Evolutionary conservation across 2,329 filamentous ascomycete species (phyloP).

Genomic region (Talaromyces rugulosus): DNA sequence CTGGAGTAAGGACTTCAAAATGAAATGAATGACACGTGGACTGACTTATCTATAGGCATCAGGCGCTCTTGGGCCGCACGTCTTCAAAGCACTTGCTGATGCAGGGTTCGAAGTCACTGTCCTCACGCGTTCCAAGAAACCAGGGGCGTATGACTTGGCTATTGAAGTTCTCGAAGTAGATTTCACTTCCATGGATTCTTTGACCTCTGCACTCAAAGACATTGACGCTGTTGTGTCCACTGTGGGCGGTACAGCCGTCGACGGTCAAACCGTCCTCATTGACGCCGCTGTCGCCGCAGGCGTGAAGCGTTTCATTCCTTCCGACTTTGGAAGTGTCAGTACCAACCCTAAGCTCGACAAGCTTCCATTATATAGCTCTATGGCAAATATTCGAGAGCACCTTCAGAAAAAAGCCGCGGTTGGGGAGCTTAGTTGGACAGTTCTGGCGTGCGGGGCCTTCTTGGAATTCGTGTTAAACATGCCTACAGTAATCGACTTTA

Average conservation of each 20-base stretch:
- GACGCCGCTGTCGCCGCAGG: slow-evolving; percentile 4
- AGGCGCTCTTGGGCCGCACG: neutral
- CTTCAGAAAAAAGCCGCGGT: neutral
- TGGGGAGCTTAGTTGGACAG: neutral
- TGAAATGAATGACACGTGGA: neutral
- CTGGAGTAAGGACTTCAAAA: neutral
- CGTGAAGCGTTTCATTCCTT: slow-evolving; percentile 10
- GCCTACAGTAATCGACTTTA: neutral
- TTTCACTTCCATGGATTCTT: neutral
- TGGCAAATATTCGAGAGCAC: neutral
- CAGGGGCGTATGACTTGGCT: neutral
- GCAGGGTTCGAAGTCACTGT: neutral
- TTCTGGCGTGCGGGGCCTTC: neutral
- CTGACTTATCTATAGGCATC: neutral
- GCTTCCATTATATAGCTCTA: neutral
- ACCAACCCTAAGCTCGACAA: neutral
- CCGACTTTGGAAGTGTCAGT: neutral
- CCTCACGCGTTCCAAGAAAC: neutral
- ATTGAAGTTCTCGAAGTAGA: neutral
- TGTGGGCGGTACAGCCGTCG: neutral
- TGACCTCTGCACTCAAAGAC: neutral
- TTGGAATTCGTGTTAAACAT: neutral
- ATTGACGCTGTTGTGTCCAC: slow-evolving; percentile 1
- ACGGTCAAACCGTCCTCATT: slow-evolving; percentile 3
- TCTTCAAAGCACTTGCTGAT: neutral